These are phyloP conservation scores for Fusarium caatingaense DNA, from an alignment of 2,329 filamentous ascomycete species.

Conservation along the genomic window DNA sequence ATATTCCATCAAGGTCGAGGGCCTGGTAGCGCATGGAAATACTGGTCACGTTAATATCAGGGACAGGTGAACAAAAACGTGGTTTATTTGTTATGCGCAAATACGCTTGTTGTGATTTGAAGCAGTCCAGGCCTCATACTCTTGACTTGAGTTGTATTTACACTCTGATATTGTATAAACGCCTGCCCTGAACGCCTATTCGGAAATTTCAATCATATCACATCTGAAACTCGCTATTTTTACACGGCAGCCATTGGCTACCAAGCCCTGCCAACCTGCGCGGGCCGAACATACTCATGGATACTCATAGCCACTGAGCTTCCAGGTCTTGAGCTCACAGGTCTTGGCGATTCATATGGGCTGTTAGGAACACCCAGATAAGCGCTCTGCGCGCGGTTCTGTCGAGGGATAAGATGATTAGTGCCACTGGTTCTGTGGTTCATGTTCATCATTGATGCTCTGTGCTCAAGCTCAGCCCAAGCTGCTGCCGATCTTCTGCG, in stretches of 20 bases:
- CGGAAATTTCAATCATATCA: conserved; percentile 3
- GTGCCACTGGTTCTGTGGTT: conserved; percentile 19
- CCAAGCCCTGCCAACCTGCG: conserved; percentile 23
- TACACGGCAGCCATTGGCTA: not conserved
- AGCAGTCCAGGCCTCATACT: not conserved
- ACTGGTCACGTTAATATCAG: not conserved
- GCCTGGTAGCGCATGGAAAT: not conserved
- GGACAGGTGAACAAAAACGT: conserved; percentile 4
- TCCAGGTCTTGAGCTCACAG: conserved; percentile 23
- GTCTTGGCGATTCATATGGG: conserved; percentile 19
- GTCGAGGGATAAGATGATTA: conserved; percentile 17
- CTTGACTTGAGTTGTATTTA: conserved; percentile 4
- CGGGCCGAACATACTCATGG: conserved; percentile 34
- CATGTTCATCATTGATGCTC: conserved; percentile 1
- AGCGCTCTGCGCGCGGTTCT: conserved; percentile 19
- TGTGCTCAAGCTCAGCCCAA: conserved; percentile 35
- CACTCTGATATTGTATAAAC: conserved; percentile 13
- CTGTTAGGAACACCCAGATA: conserved; percentile 28
- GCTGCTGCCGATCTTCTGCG: conserved; percentile 29
- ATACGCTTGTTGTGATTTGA: not conserved
- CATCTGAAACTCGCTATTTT: not conserved
- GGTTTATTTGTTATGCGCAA: conserved; percentile 10
- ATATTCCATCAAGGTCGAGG: not conserved
- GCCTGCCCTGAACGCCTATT: conserved; percentile 10
- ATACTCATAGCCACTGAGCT: conserved; percentile 34